phyloP scores from a whole-genome alignment of 2,329 filamentous ascomycete species.

The Blastomyces parvus region DNA sequence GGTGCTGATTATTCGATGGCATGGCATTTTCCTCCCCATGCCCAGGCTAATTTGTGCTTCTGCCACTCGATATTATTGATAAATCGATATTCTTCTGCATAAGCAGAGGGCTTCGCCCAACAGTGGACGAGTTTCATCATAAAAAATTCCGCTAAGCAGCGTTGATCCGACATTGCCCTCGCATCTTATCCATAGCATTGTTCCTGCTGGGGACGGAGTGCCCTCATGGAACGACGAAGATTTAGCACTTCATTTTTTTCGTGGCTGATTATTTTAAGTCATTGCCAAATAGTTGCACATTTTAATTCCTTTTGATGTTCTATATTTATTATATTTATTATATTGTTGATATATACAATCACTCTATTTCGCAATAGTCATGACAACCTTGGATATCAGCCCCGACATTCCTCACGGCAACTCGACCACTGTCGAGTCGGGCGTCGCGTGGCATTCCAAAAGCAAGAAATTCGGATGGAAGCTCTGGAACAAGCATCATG shows the following conservation, averaged over 20 bases:
- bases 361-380: neutral
- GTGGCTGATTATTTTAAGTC: neutral
- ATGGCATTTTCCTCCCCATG: neutral
- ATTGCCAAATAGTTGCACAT: neutral
- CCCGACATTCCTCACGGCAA: neutral
- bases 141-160: neutral
- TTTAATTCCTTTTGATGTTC: neutral
- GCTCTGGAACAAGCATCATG: neutral
- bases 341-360: neutral
- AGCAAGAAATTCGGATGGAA: neutral
- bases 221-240: neutral
- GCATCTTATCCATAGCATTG: neutral
- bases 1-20: neutral
- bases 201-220: neutral
- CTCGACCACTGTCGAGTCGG: neutral
- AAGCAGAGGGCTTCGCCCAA: neutral
- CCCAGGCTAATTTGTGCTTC: too few relatives aligned
- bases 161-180: neutral
- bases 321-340: neutral
- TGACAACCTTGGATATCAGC: neutral
- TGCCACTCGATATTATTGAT: too few relatives aligned
- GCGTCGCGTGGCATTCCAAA: neutral
- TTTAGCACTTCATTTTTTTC: neutral
- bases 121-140: neutral
- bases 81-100: neutral